These are phyloP conservation scores for Pseudozyma tsukubaensis DNA, from an alignment of 1,284 basidiomycete genomes.

Conservation along the genomic window DNA sequence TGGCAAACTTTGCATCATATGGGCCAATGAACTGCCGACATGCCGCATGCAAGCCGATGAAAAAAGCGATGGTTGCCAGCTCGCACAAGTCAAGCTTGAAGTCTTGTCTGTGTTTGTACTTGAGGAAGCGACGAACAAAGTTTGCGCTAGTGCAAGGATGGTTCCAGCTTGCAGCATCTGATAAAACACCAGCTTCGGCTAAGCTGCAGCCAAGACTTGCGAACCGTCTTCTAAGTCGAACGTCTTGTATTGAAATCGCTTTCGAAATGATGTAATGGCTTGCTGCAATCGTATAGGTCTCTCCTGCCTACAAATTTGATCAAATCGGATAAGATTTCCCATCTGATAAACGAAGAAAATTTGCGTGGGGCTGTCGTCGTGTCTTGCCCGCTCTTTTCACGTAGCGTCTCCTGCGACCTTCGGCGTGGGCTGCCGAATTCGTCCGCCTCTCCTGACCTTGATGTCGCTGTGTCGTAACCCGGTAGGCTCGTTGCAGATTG, in stretches of 20 bases:
- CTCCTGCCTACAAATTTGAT: neutral
- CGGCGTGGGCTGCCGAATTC: slow-evolving; percentile 14
- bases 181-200: neutral
- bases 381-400: neutral
- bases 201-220: slow-evolving; percentile 25
- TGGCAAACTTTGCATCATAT: neutral
- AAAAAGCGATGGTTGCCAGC: neutral
- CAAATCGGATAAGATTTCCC: slow-evolving; percentile 18
- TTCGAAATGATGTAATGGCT: slow-evolving; percentile 3
- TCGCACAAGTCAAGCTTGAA: neutral
- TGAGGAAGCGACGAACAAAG: neutral
- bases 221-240: neutral
- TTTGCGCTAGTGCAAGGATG: slow-evolving; percentile 22
- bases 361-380: neutral
- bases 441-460: neutral
- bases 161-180: slow-evolving; percentile 1
- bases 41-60: neutral
- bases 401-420: neutral
- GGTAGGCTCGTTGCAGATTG: too few species aligned
- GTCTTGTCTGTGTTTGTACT: neutral
- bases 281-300: neutral
- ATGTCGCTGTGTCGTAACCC: too few species aligned
- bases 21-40: neutral
- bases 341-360: slow-evolving; percentile 19
- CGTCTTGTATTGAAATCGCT: neutral